Evolutionary conservation across 2,329 filamentous ascomycete species (phyloP), one percentile per base, ranked within the genome.

Genomic region (Fusarium citri): DNA sequence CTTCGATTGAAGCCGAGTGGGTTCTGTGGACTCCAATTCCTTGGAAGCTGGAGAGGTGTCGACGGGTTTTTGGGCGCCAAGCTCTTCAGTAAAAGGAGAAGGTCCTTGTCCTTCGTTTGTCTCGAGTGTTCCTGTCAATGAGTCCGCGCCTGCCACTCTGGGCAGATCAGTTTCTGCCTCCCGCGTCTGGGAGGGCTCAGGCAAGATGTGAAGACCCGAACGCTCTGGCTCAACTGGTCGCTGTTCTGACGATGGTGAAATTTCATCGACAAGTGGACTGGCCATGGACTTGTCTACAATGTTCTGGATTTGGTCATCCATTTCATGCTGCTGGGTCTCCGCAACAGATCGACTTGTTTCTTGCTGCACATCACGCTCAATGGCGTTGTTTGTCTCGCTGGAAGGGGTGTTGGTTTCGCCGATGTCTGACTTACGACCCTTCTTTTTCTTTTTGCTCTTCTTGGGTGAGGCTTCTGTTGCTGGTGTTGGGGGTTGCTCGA

Each of bases 381-480:
- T 18, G 18, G 23, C 26, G 23, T 51, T 28, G 20, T 30, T 22
- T 31, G 25, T 18, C 15, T 61, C 43, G 23, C 11, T 48, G 23
- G 28, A 31, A 20, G 22, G 26, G 25, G 15, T 37, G 8, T 64
- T 49, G 25, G n/a, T 40, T 40, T 40, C 34, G 22, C 25, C 48
- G 28, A 46, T 30, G 23, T 15, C 22, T 16, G 51, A 54, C 37
- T 55, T 41, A 16, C 48, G 54, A 48, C 31, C 28, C 37, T 56
- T 49, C 11, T 42, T 37, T 12, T 40, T 58, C 22, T 70, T 58
- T 46, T 54, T 70, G 26, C 47, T 68, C 63, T 55, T 59, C 26
- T 68, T 64, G 20, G 47, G 23, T 22, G 34, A 45, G n/a, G 16
- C 14, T 20, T 68, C 25, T 37, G 42, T 47, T 42, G 42, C 30